Base-by-base conservation (phyloP, 495 filamentous ascomycete genomes). In the Thozetella sp. region DNA sequence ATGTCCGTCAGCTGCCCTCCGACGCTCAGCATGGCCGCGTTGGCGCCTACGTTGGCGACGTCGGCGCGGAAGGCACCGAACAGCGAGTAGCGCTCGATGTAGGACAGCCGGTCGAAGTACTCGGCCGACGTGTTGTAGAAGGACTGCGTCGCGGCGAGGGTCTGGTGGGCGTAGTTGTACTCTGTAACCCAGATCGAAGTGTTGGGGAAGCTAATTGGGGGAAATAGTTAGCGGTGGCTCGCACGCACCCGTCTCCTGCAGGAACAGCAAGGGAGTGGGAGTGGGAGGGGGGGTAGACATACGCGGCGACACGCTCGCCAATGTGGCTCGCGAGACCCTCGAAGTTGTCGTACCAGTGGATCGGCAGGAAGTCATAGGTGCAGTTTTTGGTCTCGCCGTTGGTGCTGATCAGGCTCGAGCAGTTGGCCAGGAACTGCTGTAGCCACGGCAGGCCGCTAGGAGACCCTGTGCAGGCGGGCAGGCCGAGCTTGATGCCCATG, bases 311-410 rank as follows among this genome's bases (percentile, higher is more conserved):
- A 10, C 88, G 82, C 56, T 86, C 73, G 0, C 88, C 89, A 56
- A 93, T 70, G 65, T 91, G 88, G 59, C 83, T 87, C 9, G 88
- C 88, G 54, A 93, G 63, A 0, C 89, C 90, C 58, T 87, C 85
- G 60, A 92, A 93, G 58, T 87, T 79, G 15, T 88, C 89, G 63
- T 93, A 93, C 86, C 87, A 93, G 64, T 93, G 90, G 25, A 93
- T 66, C 0, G 88, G 81, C 10, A 93, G 80, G 68, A 93, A 92
- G 68, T 92, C 90, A 26, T 81, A 81, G 0, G 79, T 85, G 69
- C 90, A 93, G 53, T 82, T 80, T 63, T 66, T 74, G 34, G 57
- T 67, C 34, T 70, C 55, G 4, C 51, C 58, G 1, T 58, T 62
- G 30, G 62, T 64, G 62, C 74, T 80, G 57, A 80, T 58, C 9